These are phyloP conservation scores for Saccharomyces hybrid DNA, from an alignment of 1,139 yeast species.

Conservation along the genomic window DNA sequence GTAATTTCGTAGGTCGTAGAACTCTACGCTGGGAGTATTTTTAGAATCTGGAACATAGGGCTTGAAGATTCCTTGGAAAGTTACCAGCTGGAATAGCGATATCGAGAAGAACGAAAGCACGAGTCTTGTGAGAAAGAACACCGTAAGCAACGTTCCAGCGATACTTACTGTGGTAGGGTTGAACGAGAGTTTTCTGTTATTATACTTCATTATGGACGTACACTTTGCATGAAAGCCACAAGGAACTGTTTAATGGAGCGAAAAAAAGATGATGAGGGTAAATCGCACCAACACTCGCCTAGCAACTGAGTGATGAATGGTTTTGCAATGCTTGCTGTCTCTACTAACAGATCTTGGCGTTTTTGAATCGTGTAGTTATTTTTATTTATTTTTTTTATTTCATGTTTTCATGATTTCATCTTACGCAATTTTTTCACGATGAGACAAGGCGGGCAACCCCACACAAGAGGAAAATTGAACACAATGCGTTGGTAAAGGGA, in stretches of 20 bases:
- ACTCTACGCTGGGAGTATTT: slow-evolving; percentile 37
- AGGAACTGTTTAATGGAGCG: background rate
- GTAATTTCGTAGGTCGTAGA: slow-evolving; percentile 47
- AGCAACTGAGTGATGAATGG: background rate
- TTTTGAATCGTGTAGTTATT: background rate
- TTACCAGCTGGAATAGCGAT: background rate
- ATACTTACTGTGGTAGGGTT: slow-evolving; percentile 2
- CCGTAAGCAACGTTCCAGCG: slow-evolving; percentile 6
- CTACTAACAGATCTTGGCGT: background rate
- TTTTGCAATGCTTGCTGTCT: background rate
- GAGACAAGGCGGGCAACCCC: background rate
- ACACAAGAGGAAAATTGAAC: background rate
- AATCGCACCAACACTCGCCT: background rate
- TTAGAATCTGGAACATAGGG: slow-evolving; percentile 32
- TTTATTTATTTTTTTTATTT: background rate
- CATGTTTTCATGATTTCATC: background rate
- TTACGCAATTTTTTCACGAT: background rate
- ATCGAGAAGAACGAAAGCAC: slow-evolving; percentile 1
- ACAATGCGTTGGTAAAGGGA: background rate
- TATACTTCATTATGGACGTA: slow-evolving; percentile 2
- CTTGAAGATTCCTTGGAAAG: slow-evolving; percentile 5
- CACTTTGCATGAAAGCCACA: background rate
- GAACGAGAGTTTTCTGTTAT: background rate
- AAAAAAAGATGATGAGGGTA: background rate
- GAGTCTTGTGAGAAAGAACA: slow-evolving; percentile 3